Evolutionary conservation across 2,329 filamentous ascomycete genomes (phyloP), one percentile per base, ranked within the genome.

Genomic region (Alternaria gaisen): DNA sequence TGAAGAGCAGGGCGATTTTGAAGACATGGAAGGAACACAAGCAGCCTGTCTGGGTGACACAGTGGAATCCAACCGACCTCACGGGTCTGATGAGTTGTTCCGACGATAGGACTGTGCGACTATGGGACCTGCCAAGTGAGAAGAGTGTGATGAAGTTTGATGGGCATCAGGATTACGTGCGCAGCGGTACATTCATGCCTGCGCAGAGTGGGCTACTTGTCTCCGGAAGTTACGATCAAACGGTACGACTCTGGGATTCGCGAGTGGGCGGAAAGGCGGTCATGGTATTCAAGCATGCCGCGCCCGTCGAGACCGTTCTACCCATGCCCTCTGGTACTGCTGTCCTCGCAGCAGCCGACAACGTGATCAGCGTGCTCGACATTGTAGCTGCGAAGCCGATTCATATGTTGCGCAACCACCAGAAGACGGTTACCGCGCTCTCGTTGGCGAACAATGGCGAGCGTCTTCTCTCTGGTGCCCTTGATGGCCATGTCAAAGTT

Each of bases 401-500:
- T 59, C 90, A 93, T 70, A 84, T 97, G 74, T 90, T 99, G 65
- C 90, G 90, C 70, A 98, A 96, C 77, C 95, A 99, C 80, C 95
- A 99, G 77, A 99, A 98, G 87, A 97, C 95, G 0, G 94, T 99
- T 61, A 98, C 95, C 0, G 90, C 91, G 8, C 85, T 99, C 56
- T 90, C 90, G 53, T 83, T 96, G 34, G 94, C 93, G 8, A 94
- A 92, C 44, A 88, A 91, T 68, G 92, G 91, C 47, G 88, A 88
- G 52, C 88, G 95, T 52, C 85, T 99, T 58, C 87, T 99, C 55
- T 94, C 90, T 66, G 95, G 93, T 79, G 93, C 90, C 20, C 85
- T 99, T 46, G 95, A 99, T 78, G 96, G 95, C 10, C 95, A 98
- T 80, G 90, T 98, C 81, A 99, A 99, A 81, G 88, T 99, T 40